Evolutionary conservation across 2,329 filamentous ascomycete species (phyloP).

Genomic region (Rutstroemia sp.): DNA sequence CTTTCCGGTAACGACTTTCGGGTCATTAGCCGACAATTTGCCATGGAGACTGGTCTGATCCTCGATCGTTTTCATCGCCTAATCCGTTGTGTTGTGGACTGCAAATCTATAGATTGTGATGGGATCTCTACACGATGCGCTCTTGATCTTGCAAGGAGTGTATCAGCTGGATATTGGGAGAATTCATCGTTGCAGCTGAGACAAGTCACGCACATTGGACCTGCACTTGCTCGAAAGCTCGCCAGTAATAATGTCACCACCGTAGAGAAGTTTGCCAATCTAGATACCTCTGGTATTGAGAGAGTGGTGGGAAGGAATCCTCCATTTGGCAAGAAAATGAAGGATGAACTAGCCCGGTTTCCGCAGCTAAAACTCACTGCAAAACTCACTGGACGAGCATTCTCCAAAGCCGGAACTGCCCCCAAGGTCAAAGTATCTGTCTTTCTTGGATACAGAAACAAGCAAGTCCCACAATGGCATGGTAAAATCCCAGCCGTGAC

Average conservation of each 20-base stretch:
- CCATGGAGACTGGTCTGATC: slow-evolving; percentile 53
- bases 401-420: slow-evolving; percentile 31
- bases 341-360: slow-evolving; percentile 60
- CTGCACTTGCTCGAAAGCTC: slow-evolving; percentile 68
- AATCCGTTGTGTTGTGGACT: slow-evolving; percentile 70
- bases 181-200: slow-evolving; percentile 71
- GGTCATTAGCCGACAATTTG: slow-evolving; percentile 48
- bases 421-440: slow-evolving; percentile 57
- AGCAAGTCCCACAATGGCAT: slow-evolving; percentile 54
- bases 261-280: slow-evolving; percentile 60
- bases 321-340: slow-evolving; percentile 68
- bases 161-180: slow-evolving; percentile 71
- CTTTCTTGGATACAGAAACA: slow-evolving; percentile 65
- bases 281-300: slow-evolving; percentile 69
- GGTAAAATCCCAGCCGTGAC: slow-evolving; percentile 61
- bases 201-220: slow-evolving; percentile 73
- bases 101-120: slow-evolving; percentile 52
- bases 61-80: slow-evolving; percentile 64
- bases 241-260: slow-evolving; percentile 61
- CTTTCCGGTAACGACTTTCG: slow-evolving; percentile 49
- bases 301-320: slow-evolving; percentile 70
- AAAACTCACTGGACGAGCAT: slow-evolving; percentile 27
- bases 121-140: slow-evolving; percentile 59
- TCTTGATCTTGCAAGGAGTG: slow-evolving; percentile 69
- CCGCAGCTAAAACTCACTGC: slow-evolving; percentile 46